Conservation (phyloP, 345 rosid species). For the Dovyalis caffra region DNA sequence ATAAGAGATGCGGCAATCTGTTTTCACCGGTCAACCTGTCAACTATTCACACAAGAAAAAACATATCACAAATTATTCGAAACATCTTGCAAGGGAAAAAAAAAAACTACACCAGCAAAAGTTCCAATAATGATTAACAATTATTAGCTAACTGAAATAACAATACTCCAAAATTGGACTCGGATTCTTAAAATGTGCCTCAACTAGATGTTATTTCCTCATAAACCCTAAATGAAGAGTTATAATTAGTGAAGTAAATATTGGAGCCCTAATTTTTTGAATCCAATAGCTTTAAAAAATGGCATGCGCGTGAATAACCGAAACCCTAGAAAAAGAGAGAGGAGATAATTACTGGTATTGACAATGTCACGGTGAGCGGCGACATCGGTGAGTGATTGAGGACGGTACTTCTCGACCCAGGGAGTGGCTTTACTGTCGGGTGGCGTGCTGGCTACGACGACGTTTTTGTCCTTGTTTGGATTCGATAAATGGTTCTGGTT, state of each 20-base stretch:
- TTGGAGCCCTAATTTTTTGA: too few relatives aligned
- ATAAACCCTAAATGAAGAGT: neutral
- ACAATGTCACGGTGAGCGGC: constrained; percentile 99
- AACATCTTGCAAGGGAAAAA: neutral
- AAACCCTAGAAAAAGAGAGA: constrained; percentile 14
- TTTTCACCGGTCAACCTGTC: constrained; percentile 95
- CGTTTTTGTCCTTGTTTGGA: constrained; percentile 50
- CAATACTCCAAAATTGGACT: too few relatives aligned
- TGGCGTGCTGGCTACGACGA: constrained; percentile 35
- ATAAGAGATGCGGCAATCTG: constrained; percentile 80
- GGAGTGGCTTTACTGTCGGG: constrained; percentile 58
- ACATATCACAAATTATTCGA: neutral
- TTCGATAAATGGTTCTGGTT: constrained; percentile 25
- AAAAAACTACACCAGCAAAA: neutral
- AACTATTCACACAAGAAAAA: constrained; percentile 43
- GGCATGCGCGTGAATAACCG: neutral
- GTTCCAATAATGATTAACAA: too few relatives aligned
- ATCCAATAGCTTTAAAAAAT: neutral
- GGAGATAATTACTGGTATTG: constrained; percentile 66
- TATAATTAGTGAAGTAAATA: neutral
- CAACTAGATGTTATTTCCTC: too few relatives aligned
- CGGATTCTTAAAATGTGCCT: too few relatives aligned
- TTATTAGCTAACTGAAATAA: too few relatives aligned
- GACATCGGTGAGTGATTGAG: constrained; percentile 89
- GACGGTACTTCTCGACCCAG: constrained; percentile 98